These are phyloP conservation scores for Pythium volutum DNA, from an alignment of 352 stramenopile genomes.

Conservation along the genomic window DNA sequence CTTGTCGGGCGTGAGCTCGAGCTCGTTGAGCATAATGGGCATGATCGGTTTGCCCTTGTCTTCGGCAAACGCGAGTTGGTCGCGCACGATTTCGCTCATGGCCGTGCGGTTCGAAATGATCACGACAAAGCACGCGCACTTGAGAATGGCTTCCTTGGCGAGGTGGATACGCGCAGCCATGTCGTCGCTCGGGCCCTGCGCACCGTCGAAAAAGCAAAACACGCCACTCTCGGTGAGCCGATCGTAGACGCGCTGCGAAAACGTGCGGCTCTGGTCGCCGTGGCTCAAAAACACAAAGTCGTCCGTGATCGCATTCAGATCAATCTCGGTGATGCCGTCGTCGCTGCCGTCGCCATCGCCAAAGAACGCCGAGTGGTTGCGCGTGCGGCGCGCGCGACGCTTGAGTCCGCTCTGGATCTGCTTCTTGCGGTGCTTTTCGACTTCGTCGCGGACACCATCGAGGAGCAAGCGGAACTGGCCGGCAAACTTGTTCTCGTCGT, in stretches of 20 bases:
- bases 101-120: constrained; percentile 64
- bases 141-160: constrained; percentile 75
- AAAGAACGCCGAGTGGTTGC: constrained; percentile 16
- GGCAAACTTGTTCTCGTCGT: constrained; percentile 54
- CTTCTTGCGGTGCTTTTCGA: constrained; percentile 67
- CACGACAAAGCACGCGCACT: constrained; percentile 70
- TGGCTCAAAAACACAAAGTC: constrained; percentile 73
- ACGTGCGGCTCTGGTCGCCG: constrained; percentile 62
- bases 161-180: constrained; percentile 65
- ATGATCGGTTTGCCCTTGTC: constrained; percentile 73
- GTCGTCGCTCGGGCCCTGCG: constrained; percentile 35
- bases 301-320: constrained; percentile 30
- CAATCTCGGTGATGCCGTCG: constrained; percentile 25
- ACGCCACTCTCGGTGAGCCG: constrained; percentile 52
- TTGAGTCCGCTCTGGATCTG: constrained; percentile 32
- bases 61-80: constrained; percentile 79
- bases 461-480: constrained; percentile 62
- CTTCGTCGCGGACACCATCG: constrained; percentile 70
- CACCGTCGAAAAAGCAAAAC: constrained; percentile 52
- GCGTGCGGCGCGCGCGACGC: constrained; percentile 9
- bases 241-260: constrained; percentile 60
- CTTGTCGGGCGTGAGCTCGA: constrained; percentile 70
- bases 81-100: constrained; percentile 70
- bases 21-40: constrained; percentile 72
- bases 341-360: constrained; percentile 9